Percentiles rank a stretch among this genome's conserved stretches.
phyloP scores from a whole-genome alignment of 176 grass and related monocot genomes.

The Lolium perenne region DNA sequence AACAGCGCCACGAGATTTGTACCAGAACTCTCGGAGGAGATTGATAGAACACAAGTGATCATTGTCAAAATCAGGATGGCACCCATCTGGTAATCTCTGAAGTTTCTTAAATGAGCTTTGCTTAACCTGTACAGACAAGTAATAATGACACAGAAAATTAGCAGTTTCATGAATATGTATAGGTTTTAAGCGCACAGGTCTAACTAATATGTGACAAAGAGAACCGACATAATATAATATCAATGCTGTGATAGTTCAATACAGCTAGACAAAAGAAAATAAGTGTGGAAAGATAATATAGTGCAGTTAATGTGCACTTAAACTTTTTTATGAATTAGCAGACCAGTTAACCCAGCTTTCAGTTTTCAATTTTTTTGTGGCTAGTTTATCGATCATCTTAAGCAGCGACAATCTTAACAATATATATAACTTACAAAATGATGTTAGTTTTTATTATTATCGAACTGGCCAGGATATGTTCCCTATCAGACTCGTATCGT shows the following conservation, averaged over 20 bases:
- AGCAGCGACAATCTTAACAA: neutral
- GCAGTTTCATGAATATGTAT: slow-evolving; percentile 8
- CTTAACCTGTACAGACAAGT: slow-evolving; percentile 56
- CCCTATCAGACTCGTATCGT: neutral
- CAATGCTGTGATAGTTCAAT: neutral
- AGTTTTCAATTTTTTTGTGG: slow-evolving; percentile 20
- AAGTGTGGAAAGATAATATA: slow-evolving; percentile 13
- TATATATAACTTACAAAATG: neutral
- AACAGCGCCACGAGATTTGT: slow-evolving; percentile 65
- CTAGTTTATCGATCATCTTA: neutral
- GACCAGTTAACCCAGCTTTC: neutral
- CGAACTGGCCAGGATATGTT: slow-evolving; percentile 1
- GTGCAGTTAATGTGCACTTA: slow-evolving; percentile 18
- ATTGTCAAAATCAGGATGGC: slow-evolving; percentile 69
- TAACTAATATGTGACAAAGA: slow-evolving; percentile 13
- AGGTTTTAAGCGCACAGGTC: neutral
- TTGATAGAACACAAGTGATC: slow-evolving; percentile 80
- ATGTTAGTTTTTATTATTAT: neutral
- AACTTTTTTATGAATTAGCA: slow-evolving; percentile 27
- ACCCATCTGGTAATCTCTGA: slow-evolving; percentile 64
- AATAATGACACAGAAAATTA: slow-evolving; percentile 21
- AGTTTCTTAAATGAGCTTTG: slow-evolving; percentile 56
- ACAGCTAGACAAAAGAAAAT: neutral
- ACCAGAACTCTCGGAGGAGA: slow-evolving; percentile 74
- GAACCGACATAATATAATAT: slow-evolving; percentile 17